Conservation (phyloP, 495 filamentous ascomycete species). For the Xylaria flabelliformis region DNA sequence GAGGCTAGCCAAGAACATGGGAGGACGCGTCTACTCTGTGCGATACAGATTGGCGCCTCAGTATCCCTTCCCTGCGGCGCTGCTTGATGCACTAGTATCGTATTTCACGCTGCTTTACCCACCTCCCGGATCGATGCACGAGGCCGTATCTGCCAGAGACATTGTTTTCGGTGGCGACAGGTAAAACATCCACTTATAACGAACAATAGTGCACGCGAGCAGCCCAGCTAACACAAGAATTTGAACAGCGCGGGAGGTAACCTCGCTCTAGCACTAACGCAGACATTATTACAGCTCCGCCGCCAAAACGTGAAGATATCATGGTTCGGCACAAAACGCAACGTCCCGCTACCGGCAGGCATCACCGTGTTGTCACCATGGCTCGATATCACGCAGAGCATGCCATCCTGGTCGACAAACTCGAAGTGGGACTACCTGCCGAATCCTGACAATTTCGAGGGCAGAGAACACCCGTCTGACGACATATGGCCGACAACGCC, state of each 20-base stretch:
- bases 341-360: conserved; percentile 74
- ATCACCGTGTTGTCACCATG: conserved; percentile 71
- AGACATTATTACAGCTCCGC: conserved; percentile 73
- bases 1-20: conserved; percentile 56
- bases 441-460: conserved; percentile 34
- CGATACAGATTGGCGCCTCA: conserved; percentile 91
- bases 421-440: conserved; percentile 78
- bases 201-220: neutral
- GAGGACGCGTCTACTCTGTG: conserved; percentile 72
- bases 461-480: conserved; percentile 58
- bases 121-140: conserved; percentile 73
- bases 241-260: conserved; percentile 76
- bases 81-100: conserved; percentile 81
- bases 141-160: conserved; percentile 68
- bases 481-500: conserved; percentile 75
- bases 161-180: conserved; percentile 84
- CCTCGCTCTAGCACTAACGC: conserved; percentile 72
- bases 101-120: conserved; percentile 88
- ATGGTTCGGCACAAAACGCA: conserved; percentile 66
- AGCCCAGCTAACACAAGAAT: neutral
- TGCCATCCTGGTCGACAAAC: conserved; percentile 72
- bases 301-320: conserved; percentile 56
- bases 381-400: conserved; percentile 76
- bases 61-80: conserved; percentile 78
- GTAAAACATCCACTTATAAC: conserved; percentile 23